Base-by-base conservation (phyloP, 2,329 filamentous ascomycete species). In the Talaromyces pinophilus region DNA sequence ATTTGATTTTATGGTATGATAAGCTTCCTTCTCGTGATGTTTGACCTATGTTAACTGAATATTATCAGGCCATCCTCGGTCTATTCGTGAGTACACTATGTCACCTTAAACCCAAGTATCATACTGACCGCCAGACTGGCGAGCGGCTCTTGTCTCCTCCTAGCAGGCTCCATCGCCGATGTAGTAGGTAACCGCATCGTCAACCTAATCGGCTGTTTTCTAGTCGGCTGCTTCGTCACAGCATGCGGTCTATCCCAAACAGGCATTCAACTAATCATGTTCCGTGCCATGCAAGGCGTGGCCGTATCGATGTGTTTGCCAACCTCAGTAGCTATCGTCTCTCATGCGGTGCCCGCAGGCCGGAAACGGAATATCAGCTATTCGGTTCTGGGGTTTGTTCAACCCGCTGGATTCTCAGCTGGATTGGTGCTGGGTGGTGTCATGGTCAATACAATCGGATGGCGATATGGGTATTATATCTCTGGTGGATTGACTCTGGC, bases 371-470 rank as follows among this genome's bases (percentile, higher is more conserved):
- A 86, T 67, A 76, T 84, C 33, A 83, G 80, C 1, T 85, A 85
- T 69, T 81, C 82, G 0, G 77, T 78, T 10, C 77, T 85, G 67
- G 83, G 84, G 1, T 77, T 78, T 30, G 79, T 79, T 15, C 82
- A 84, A 62, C 83, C 83, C 0, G 68, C 85, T 22, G 84, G 84
- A 0, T 85, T 83, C 67, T 79, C 76, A 0, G 64, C 84, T 1
- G 84, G 84, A 0, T 74, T 86, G 2, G 76, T 81, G 5, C 72
- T 85, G 4, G 82, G 83, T 33, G 84, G 84, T 65, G 68, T 85
- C 0, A 77, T 85, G 38, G 73, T 79, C 1, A 76, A 83, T 38
- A 78, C 75, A 0, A 77, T 82, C 30, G 80, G 81, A 6, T 85
- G 83, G 83, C 72, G 82, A 55, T 81, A 76, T 72, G 82, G 79